Percentiles rank a stretch among this genome's conserved stretches.
Evolutionary conservation across 768 basidiomycete species (phyloP).

Genomic region (Rhizopogon rudus): DNA sequence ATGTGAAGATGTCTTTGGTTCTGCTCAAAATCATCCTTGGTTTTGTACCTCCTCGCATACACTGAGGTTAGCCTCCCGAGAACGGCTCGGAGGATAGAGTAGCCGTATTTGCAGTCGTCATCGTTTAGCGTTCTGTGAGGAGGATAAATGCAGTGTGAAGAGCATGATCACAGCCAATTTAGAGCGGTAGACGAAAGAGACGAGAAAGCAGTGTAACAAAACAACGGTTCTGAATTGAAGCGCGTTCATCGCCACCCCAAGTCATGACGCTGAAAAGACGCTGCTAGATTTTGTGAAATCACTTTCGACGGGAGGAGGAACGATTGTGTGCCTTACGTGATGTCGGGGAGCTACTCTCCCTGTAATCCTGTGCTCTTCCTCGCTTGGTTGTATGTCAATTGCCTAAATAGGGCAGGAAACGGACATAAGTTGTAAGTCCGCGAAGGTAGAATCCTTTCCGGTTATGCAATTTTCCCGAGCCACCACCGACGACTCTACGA

Average conservation of each 20-base stretch:
- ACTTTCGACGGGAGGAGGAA: constrained; percentile 1
- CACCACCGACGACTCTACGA: background rate
- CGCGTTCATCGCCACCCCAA: constrained; percentile 27
- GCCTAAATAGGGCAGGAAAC: background rate
- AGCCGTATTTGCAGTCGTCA: constrained; percentile 21
- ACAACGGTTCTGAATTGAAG: constrained; percentile 1
- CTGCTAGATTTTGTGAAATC: constrained; percentile 4
- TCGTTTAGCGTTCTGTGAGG: constrained; percentile 13
- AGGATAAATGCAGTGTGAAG: constrained; percentile 25
- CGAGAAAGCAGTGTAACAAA: constrained; percentile 20
- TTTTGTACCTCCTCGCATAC: constrained; percentile 27
- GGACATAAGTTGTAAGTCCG: background rate
- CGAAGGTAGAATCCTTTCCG: background rate
- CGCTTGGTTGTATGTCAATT: background rate
- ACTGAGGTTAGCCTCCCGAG: constrained; percentile 11
- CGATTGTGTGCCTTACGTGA: constrained; percentile 10
- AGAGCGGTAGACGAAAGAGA: constrained; percentile 17
- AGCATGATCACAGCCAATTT: constrained; percentile 27
- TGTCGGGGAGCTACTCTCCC: constrained; percentile 12
- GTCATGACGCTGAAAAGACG: constrained; percentile 20
- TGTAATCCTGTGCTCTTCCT: constrained; percentile 21
- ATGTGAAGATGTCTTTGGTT: constrained; percentile 20
- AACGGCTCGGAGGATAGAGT: constrained; percentile 26
- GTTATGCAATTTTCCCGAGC: background rate
- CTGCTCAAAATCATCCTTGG: constrained; percentile 21